Conservation (phyloP, 2,329 filamentous ascomycete species). For the Scytalidium sp. region DNA sequence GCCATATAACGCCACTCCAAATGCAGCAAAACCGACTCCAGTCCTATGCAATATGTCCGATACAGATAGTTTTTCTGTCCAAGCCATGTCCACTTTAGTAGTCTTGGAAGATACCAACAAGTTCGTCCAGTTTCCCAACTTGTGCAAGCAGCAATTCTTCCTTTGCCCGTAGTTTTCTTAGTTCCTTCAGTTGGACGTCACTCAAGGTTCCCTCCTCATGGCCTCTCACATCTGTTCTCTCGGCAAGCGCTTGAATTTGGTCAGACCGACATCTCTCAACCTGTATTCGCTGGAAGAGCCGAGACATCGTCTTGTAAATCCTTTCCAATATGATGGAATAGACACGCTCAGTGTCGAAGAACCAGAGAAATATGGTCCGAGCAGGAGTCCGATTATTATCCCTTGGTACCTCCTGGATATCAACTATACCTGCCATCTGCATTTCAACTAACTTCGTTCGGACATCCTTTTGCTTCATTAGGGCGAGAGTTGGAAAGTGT, state of each 20-base stretch:
- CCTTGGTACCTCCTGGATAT: conserved; percentile 91
- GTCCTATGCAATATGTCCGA: not conserved
- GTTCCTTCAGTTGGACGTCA: conserved; percentile 66
- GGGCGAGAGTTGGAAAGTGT: conserved; percentile 72
- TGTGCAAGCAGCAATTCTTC: conserved; percentile 75
- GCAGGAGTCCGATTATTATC: conserved; percentile 79
- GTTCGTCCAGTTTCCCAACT: conserved; percentile 76
- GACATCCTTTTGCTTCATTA: conserved; percentile 83
- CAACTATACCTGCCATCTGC: conserved; percentile 81
- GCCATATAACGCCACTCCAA: not conserved
- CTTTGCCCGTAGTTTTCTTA: conserved; percentile 57
- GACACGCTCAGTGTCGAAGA: conserved; percentile 75
- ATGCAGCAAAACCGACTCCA: not conserved
- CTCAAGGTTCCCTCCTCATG: conserved; percentile 78
- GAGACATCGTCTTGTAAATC: conserved; percentile 85
- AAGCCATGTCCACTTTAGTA: conserved; percentile 44
- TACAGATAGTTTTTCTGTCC: not conserved
- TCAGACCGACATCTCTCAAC: conserved; percentile 71
- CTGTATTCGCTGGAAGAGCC: conserved; percentile 75
- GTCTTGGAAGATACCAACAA: conserved; percentile 81
- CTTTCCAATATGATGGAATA: conserved; percentile 71
- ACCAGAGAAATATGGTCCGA: conserved; percentile 88
- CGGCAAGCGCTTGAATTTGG: conserved; percentile 74
- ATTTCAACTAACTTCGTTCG: conserved; percentile 81
- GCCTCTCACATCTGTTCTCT: conserved; percentile 81